phyloP scores from a whole-genome alignment of 306 rosid species.

The Morella rubra region DNA sequence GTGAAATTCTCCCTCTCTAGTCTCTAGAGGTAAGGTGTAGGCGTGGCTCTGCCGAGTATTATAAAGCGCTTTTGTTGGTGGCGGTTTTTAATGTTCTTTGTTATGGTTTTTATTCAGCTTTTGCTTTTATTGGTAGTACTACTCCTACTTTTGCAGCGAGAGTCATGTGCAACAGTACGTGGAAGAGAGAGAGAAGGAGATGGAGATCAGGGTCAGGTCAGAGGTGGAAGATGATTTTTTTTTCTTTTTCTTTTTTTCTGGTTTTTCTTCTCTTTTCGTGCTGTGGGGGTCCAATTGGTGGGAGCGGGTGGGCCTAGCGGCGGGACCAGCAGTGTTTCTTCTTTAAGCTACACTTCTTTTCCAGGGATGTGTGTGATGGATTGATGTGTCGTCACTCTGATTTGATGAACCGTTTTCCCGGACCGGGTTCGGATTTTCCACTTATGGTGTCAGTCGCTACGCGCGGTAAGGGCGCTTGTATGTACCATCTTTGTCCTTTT shows the following conservation, averaged over 20 bases:
- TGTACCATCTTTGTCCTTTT: not conserved
- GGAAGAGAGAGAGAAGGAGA: not conserved
- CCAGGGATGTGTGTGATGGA: conserved; percentile 17
- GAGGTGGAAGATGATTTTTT: not conserved
- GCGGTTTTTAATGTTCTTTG: conserved; percentile 19
- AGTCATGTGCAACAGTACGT: conserved; percentile 1
- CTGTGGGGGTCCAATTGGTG: not conserved
- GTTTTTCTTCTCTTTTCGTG: not conserved
- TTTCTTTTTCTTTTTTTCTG: not conserved
- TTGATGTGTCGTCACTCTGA: conserved; percentile 16
- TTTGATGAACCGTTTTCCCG: conserved; percentile 27
- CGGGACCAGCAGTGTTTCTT: conserved; percentile 58
- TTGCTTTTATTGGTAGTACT: conserved; percentile 11
- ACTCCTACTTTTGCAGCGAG: conserved; percentile 22
- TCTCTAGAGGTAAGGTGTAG: not conserved
- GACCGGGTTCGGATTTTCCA: conserved; percentile 11
- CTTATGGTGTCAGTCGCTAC: not conserved
- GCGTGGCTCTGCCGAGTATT: not conserved
- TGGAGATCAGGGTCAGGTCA: not conserved
- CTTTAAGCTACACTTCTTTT: conserved; percentile 60
- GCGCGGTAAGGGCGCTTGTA: not conserved
- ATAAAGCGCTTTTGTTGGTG: conserved; percentile 15
- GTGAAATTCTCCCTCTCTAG: not conserved
- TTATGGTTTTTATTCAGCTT: conserved; percentile 16
- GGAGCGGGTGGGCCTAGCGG: conserved; percentile 7